Evolutionary conservation across 2,329 filamentous ascomycete species (phyloP).

Genomic region (Teratosphaeria epicoccoides): DNA sequence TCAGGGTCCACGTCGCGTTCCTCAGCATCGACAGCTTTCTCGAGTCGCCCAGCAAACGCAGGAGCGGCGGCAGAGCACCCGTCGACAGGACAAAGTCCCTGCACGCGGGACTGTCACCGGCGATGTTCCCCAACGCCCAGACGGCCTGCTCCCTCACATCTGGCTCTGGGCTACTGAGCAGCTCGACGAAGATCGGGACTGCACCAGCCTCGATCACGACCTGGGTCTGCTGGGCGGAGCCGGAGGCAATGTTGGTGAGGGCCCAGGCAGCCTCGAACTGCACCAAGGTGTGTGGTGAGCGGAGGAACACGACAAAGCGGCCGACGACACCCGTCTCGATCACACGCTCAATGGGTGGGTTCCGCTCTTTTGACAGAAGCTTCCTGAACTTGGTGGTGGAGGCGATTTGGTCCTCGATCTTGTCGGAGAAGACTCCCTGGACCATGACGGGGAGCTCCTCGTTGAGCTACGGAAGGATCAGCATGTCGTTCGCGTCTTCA

Average conservation of each 20-base stretch:
- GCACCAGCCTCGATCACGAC: slow-evolving; percentile 97
- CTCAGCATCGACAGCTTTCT: slow-evolving; percentile 98
- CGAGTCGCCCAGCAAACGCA: slow-evolving; percentile 86
- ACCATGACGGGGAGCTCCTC: slow-evolving; percentile 99
- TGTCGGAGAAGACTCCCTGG: slow-evolving; percentile 92
- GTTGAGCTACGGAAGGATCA: slow-evolving; percentile 56
- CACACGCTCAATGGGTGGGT: slow-evolving; percentile 96
- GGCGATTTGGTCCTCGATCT: slow-evolving; percentile 95
- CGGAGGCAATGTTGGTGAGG: slow-evolving; percentile 96
- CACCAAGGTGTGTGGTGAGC: slow-evolving; percentile 92
- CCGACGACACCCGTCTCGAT: slow-evolving; percentile 97
- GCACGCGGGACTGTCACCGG: slow-evolving; percentile 94
- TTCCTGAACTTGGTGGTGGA: slow-evolving; percentile 98
- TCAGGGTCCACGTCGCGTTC: slow-evolving; percentile 97
- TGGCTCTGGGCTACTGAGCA: slow-evolving; percentile 88
- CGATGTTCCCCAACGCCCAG: slow-evolving; percentile 97
- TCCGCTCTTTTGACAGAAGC: slow-evolving; percentile 94
- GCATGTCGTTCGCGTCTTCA: slow-evolving; percentile 1
- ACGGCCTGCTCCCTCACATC: slow-evolving; percentile 97
- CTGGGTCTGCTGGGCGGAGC: slow-evolving; percentile 93
- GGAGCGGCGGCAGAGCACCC: slow-evolving; percentile 80
- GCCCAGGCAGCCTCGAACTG: slow-evolving; percentile 99
- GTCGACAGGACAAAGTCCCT: slow-evolving; percentile 90
- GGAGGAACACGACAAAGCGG: slow-evolving; percentile 96
- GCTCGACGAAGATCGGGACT: slow-evolving; percentile 95